Evolutionary conservation across 2,329 filamentous ascomycete genomes (phyloP), one percentile per base, ranked within the genome.

Genomic region (Calonectria hawksworthii): DNA sequence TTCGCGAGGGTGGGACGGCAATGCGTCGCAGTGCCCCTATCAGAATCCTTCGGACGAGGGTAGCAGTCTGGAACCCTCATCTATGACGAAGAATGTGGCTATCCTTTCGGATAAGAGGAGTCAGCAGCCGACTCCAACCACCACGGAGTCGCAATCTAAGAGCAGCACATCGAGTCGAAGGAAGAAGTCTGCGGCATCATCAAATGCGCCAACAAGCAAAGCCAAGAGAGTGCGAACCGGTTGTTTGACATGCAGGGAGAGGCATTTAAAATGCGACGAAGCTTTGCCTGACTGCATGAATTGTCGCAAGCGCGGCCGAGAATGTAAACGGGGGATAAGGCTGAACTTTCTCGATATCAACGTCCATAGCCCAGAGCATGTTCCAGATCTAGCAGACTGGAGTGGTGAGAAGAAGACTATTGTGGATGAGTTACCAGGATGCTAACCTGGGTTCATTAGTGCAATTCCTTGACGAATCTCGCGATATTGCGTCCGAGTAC

Each of bases 251-350:
- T 98, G 96, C 85, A 90, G 96, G 79, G 94, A 98, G 84, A 89
- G 96, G 61, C 96, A 98, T 87, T 88, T 98, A 67, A 98, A 98
- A 85, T 98, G 96, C 84, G 96, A 98, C 82, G 95, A 98, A 84
- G 93, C 89, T 7, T 80, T 86, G 5, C 90, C 90, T 8, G 86
- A 89, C 41, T 92, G 90, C 77, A 88, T 94, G 80, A 98, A 98
- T 82, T 98, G 96, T 85, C 92, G 92, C 74, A 98, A 98, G 86
- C 97, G 96, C 68, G 96, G 93, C 81, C 90, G 96, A 66, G 88
- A 93, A 72, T 99, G 96, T 87, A 96, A 96, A 83, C 92, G 96
- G 79, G 96, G 96, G 23, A 89, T 98, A 66, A 92, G 95, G 47
- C 88, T 99, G 51, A 98, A 98, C 86, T 99, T 98, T 81, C 96